Percentiles rank a stretch among this genome's conserved stretches.
Conservation (phyloP, 352 stramenopile genomes). For the Phytophthora pinifolia region DNA sequence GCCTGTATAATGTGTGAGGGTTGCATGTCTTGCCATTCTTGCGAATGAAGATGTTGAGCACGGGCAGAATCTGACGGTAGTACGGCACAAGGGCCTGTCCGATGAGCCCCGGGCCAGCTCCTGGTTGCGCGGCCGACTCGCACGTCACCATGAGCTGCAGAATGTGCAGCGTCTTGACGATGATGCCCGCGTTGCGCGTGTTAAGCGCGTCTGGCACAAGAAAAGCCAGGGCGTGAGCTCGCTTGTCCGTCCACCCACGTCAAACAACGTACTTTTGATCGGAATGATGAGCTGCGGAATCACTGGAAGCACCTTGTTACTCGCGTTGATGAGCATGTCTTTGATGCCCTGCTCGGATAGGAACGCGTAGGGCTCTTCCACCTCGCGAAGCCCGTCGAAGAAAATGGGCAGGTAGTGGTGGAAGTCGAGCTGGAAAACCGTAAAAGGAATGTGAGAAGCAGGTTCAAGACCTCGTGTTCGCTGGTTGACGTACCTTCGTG, state of each 20-base stretch:
- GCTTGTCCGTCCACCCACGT: too few species aligned
- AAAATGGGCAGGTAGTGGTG: slow-evolving; percentile 99
- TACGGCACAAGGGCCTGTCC: slow-evolving; percentile 97
- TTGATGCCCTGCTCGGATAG: slow-evolving; percentile 96
- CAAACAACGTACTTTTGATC: slow-evolving; percentile 90
- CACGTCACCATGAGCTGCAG: slow-evolving; percentile 95
- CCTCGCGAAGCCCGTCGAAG: slow-evolving; percentile 96
- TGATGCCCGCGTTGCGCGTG: slow-evolving; percentile 92
- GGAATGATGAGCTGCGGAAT: slow-evolving; percentile 98
- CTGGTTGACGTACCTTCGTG: slow-evolving; percentile 70
- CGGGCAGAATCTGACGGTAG: slow-evolving; percentile 96
- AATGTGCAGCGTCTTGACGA: slow-evolving; percentile 97
- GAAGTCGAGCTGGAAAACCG: slow-evolving; percentile 90
- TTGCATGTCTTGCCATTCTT: slow-evolving; percentile 81
- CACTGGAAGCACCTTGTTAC: slow-evolving; percentile 95
- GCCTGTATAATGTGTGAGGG: background rate
- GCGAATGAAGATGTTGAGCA: slow-evolving; percentile 97
- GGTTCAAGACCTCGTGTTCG: background rate
- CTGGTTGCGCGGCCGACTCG: slow-evolving; percentile 77
- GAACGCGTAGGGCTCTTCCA: slow-evolving; percentile 97
- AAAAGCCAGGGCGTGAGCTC: slow-evolving; percentile 2
- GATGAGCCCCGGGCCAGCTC: slow-evolving; percentile 89
- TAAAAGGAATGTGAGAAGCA: background rate
- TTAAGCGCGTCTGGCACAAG: slow-evolving; percentile 78
- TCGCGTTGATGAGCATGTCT: slow-evolving; percentile 96